A percentile compares a stretch with the other conserved stretches of the same genome.
These are phyloP conservation scores for Rosa hybrid DNA, from an alignment of 331 rosid species.

Conservation along the genomic window DNA sequence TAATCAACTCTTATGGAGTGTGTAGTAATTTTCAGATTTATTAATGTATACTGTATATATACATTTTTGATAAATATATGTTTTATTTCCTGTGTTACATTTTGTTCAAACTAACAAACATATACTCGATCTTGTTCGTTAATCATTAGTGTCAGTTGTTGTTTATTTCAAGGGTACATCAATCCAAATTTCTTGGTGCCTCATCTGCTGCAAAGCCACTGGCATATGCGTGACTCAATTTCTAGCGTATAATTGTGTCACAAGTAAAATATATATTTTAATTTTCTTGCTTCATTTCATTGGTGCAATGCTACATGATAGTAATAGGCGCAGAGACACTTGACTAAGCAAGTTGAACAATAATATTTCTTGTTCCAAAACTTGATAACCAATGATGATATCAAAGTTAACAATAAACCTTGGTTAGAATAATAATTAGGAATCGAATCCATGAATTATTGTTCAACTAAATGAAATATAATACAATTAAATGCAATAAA, in stretches of 20 bases:
- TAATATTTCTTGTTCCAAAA: slow-evolving; percentile 9
- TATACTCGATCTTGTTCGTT: neutral
- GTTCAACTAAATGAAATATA: neutral
- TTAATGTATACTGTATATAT: too few relatives aligned
- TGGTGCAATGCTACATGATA: neutral
- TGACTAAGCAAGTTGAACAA: neutral
- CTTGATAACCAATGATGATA: neutral
- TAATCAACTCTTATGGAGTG: too few relatives aligned
- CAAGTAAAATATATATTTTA: neutral
- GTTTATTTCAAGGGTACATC: neutral
- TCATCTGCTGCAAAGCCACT: neutral
- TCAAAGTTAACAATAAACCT: neutral
- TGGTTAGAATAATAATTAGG: neutral
- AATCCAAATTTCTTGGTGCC: neutral
- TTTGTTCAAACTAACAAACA: neutral
- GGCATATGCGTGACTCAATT: neutral
- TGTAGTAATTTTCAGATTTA: too few relatives aligned
- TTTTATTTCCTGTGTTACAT: neutral
- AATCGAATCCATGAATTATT: neutral
- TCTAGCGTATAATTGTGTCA: neutral
- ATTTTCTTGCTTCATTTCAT: slow-evolving; percentile 7
- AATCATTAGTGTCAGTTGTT: neutral
- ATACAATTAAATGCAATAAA: neutral
- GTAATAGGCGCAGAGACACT: neutral
- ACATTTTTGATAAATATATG: neutral